Conservation (phyloP, 2,329 filamentous ascomycete genomes). For the Dactylellina parvicollis region DNA sequence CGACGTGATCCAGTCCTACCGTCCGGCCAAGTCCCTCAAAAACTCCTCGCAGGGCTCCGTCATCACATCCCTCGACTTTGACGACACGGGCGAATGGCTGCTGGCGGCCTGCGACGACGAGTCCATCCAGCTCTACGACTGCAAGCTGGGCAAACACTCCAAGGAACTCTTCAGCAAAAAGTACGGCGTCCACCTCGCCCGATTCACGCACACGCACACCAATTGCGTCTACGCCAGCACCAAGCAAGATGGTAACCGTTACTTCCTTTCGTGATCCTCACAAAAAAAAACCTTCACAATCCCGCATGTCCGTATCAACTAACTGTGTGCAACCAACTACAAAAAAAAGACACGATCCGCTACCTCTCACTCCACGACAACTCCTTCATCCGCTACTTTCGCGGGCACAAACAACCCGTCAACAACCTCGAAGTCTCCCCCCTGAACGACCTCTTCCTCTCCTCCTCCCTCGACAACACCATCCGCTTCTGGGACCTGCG, state of each 20-base stretch:
- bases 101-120: slow-evolving; percentile 94
- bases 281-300: too few relatives aligned
- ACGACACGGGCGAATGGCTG: slow-evolving; percentile 90
- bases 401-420: slow-evolving; percentile 84
- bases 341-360: slow-evolving; percentile 82
- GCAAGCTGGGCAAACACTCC: slow-evolving; percentile 86
- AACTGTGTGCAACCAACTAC: too few relatives aligned
- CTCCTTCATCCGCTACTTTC: slow-evolving; percentile 94
- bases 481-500: slow-evolving; percentile 89
- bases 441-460: slow-evolving; percentile 88
- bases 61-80: slow-evolving; percentile 92
- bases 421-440: slow-evolving; percentile 86
- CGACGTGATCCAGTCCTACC: slow-evolving; percentile 64
- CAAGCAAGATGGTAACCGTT: slow-evolving; percentile 79
- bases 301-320: too few relatives aligned
- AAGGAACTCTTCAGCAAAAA: slow-evolving; percentile 95
- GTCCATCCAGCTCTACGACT: slow-evolving; percentile 93
- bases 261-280: too few relatives aligned
- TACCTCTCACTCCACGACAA: slow-evolving; percentile 95
- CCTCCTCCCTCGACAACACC: slow-evolving; percentile 88
- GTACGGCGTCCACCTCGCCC: slow-evolving; percentile 92
- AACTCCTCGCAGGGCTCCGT: slow-evolving; percentile 60
- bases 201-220: slow-evolving; percentile 90
- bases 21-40: slow-evolving; percentile 65
- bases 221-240: slow-evolving; percentile 96